Evolutionary conservation across 2,329 filamentous ascomycete genomes (phyloP).

Genomic region (Calonectria fujianensis): DNA sequence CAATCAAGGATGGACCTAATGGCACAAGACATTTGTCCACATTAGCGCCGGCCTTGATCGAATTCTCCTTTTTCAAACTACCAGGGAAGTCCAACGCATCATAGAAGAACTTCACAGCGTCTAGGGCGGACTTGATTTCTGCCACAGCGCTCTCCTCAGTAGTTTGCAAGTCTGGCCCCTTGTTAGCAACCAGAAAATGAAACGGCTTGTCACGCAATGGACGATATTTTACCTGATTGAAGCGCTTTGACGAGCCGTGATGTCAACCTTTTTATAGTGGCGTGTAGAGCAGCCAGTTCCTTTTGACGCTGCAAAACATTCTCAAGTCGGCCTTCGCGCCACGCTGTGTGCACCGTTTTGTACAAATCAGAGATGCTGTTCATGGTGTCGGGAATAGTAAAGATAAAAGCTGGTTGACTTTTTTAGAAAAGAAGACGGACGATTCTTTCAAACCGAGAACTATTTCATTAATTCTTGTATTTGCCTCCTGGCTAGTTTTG

Average conservation of each 20-base stretch:
- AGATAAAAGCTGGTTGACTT: too few relatives aligned
- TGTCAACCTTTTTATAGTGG: not conserved
- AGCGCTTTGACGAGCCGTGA: not conserved
- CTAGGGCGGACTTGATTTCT: not conserved
- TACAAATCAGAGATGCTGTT: not conserved
- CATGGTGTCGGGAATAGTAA: not conserved
- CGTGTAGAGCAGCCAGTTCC: constrained; percentile 9
- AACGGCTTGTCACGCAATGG: too few relatives aligned
- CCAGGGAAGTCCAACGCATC: not conserved
- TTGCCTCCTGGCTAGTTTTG: too few relatives aligned
- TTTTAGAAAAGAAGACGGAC: too few relatives aligned
- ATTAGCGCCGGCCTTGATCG: constrained; percentile 1
- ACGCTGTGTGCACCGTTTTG: constrained; percentile 1
- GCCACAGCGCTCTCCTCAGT: not conserved
- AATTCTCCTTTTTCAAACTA: not conserved
- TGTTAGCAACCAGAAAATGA: not conserved
- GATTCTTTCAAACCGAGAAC: too few relatives aligned
- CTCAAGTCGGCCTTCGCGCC: constrained; percentile 19
- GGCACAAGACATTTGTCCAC: not conserved
- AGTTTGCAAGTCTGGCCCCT: not conserved
- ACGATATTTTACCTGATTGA: not conserved
- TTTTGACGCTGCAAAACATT: constrained; percentile 24
- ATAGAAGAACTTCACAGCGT: not conserved
- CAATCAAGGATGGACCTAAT: constrained; percentile 7
- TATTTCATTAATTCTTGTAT: too few relatives aligned